Base-by-base conservation (phyloP, 1,284 basidiomycete genomes). In the Vanrija pseudolonga region DNA sequence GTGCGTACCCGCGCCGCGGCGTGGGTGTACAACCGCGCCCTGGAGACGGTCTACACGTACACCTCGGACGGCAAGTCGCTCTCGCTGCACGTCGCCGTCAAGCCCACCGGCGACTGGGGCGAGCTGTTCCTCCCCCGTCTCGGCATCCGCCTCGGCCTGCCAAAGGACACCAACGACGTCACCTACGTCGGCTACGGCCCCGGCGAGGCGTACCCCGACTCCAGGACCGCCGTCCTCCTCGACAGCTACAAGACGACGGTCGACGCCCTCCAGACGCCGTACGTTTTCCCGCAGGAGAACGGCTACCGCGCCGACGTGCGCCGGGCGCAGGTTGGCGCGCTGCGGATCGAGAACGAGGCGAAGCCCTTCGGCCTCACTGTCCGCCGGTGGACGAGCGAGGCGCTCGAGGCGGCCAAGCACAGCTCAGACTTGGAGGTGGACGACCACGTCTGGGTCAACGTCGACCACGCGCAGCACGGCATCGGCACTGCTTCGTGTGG, bases 231-330 rank as follows among this genome's bases (percentile, higher is more conserved):
- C 28, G 36, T 18, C 22, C 43, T 57, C 23, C 32, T 32, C 32
- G 32, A 32, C 32, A 2, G 12, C 11, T 56, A 42, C 18, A 22
- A 43, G 3, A 17, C 14, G 37, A 43, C 47, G 14, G 47, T 63
- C 53, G 56, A 60, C 32, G 53, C 51, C 19, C 42, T 60, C 48
- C 61, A 63, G 54, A 60, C 61, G 2, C 56, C 54, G 7, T 63
- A 63, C 44, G 58, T 63, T n/a, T 54, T 38, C 41, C 61, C 58
- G 20, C 61, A 63, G 45, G 61, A 63, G 51, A 60, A 63, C 49
- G 61, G 61, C 2, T 17, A n/a, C 7, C 52, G 58, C 12, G 14
- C 38, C 18, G 58, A 56, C 24, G 56, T 58, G 4, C 46, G 48
- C 26, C 50, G 42, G 41, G 58, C 59, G 12, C 45, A 51, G 28